Evolutionary conservation across 208 protist species (phyloP), one percentile per base, ranked within the genome.

Genomic region (Leptomonas seymouri): DNA sequence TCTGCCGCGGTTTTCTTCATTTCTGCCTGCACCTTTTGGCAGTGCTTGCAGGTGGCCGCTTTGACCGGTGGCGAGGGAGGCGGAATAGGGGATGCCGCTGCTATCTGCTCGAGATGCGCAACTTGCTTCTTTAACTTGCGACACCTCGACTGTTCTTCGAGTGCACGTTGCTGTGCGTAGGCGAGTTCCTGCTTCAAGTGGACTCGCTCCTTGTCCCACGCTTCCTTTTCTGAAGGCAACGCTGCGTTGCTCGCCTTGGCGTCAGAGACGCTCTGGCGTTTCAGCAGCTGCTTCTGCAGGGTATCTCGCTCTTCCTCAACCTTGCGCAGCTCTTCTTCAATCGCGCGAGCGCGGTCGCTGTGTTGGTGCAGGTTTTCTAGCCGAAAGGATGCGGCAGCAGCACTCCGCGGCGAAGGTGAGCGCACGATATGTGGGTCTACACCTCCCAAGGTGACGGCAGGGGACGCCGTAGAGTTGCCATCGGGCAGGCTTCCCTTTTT

Each of bases 101-200:
- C 62, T 0, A 78, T 67, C 23, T 81, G 75, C 62, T 85, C 71
- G 44, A 83, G 60, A 25, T 78, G 56, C 12, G 54, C 42, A 15
- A 83, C 64, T 2, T 60, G 78, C 34, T 58, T 78, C 44, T 62
- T 50, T 20, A 85, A 36, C 15, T 76, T 65, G 5, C 64, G 60
- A 53, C 41, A 62, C 34, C 58, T 44, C 20, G 66, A 45, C 48
- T 85, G 82, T 54, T 82, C 75, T 64, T 80, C 61, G 57, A 80
- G 48, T 1, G 77, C 57, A 21, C 57, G 59, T 30, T 81, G 68
- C 60, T 80, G 81, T 18, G 80, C 75, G 27, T 74, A 60, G 20
- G 78, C 62, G 16, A 86, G 69, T 50, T 87, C 76, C 28, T 76
- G 44, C 69, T 80, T 71, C 27, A 90, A 64, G 20, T 71, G 73